Percentiles rank a stretch among this genome's conserved stretches.
Evolutionary conservation across 2,329 filamentous ascomycete genomes (phyloP).

Genomic region (Aspergillus flavus): DNA sequence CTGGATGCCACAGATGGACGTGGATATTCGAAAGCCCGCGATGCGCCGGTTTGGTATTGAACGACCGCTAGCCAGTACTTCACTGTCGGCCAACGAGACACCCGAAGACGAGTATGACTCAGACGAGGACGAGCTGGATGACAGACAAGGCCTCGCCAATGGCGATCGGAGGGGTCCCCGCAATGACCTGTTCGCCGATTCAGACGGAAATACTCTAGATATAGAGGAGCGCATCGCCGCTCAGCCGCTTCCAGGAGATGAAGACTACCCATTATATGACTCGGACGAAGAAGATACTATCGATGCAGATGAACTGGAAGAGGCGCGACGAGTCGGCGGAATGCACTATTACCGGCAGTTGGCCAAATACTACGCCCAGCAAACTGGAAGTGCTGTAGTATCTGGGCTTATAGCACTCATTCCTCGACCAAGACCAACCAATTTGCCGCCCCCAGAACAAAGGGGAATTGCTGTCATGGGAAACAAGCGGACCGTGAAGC

Average conservation of each 20-base stretch:
- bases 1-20: constrained; percentile 98
- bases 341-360: constrained; percentile 72
- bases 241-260: constrained; percentile 58
- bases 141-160: constrained; percentile 39
- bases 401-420: constrained; percentile 50
- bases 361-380: constrained; percentile 53
- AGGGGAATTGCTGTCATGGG: constrained; percentile 46
- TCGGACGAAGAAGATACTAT: constrained; percentile 84
- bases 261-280: constrained; percentile 87
- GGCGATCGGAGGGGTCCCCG: constrained; percentile 22
- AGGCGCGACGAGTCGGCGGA: constrained; percentile 75
- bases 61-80: constrained; percentile 72
- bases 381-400: constrained; percentile 49
- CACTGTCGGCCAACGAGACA: constrained; percentile 74
- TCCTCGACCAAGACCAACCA: constrained; percentile 54
- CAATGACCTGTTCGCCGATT: constrained; percentile 51
- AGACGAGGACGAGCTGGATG: constrained; percentile 59
- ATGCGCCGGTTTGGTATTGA: constrained; percentile 90
- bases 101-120: constrained; percentile 69
- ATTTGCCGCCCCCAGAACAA: constrained; percentile 39
- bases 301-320: constrained; percentile 73
- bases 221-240: constrained; percentile 80
- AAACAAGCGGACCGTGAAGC: constrained; percentile 49
- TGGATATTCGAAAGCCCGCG: constrained; percentile 92
- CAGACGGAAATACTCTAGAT: constrained; percentile 60